phyloP scores from a whole-genome alignment of 202 grass and related monocot genomes.

The Elaeis oleifera region DNA sequence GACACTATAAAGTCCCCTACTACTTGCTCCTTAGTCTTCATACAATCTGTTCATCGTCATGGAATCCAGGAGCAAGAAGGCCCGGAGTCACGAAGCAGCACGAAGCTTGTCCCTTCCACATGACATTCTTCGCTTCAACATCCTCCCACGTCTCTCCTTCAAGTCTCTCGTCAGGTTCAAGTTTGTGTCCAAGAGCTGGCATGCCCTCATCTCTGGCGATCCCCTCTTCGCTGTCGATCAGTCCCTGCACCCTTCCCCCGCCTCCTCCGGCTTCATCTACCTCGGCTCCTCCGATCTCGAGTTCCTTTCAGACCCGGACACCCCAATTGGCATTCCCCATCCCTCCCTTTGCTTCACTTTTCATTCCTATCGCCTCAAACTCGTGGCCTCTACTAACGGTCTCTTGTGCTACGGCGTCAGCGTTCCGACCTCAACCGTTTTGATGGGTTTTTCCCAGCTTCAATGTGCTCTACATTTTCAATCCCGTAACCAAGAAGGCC shows the following conservation, averaged over 20 bases:
- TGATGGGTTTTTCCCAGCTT: too few species aligned
- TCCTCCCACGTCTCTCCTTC: not conserved
- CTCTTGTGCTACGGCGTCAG: not conserved
- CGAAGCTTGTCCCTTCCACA: too few species aligned
- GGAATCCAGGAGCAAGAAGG: too few species aligned
- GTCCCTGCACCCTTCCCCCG: not conserved
- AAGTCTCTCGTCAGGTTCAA: slow-evolving; percentile 6
- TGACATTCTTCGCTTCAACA: not conserved
- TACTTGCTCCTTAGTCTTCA: too few species aligned
- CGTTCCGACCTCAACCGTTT: not conserved
- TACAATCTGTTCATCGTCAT: too few species aligned
- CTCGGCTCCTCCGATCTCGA: not conserved
- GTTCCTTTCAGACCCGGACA: not conserved
- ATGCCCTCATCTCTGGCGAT: not conserved
- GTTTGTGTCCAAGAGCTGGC: not conserved
- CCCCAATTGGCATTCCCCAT: not conserved
- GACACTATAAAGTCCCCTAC: too few species aligned
- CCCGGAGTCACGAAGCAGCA: too few species aligned
- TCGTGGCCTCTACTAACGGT: slow-evolving; percentile 16
- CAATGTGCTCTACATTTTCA: too few species aligned
- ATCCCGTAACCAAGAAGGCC: too few species aligned
- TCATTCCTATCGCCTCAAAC: not conserved
- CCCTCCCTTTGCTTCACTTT: not conserved
- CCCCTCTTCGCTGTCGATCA: slow-evolving; percentile 4
- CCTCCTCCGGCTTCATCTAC: slow-evolving; percentile 12